phyloP scores from a whole-genome alignment of 1,284 basidiomycete species.

The Ganoderma leucocontextum region DNA sequence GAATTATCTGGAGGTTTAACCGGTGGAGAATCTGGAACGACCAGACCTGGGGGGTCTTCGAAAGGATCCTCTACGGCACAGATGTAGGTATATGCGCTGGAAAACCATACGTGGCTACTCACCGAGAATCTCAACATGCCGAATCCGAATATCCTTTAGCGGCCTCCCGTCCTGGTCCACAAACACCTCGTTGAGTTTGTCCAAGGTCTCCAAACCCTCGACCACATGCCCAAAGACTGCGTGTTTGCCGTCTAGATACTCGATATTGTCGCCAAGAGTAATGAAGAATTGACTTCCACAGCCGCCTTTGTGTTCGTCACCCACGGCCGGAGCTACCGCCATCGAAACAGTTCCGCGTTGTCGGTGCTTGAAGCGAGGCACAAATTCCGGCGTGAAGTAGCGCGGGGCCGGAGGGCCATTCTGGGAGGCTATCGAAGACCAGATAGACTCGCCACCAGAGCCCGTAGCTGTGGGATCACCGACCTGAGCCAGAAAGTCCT shows the following conservation, averaged over 20 bases:
- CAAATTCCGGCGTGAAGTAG: constrained; percentile 88
- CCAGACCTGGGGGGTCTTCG: constrained; percentile 82
- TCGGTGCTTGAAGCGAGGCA: constrained; percentile 84
- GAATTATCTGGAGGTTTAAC: constrained; percentile 83
- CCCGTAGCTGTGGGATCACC: constrained; percentile 97
- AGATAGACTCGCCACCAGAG: constrained; percentile 89
- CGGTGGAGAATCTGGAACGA: constrained; percentile 81
- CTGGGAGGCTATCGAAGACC: constrained; percentile 73
- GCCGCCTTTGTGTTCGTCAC: constrained; percentile 73
- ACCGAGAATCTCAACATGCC: constrained; percentile 94
- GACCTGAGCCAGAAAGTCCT: constrained; percentile 94
- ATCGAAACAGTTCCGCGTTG: constrained; percentile 93
- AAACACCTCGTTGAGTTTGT: constrained; percentile 93
- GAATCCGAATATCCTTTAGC: constrained; percentile 92
- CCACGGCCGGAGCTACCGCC: constrained; percentile 85
- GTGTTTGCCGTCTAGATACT: constrained; percentile 96
- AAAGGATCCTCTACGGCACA: constrained; percentile 87
- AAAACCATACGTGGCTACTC: constrained; percentile 37
- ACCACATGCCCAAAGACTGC: constrained; percentile 96
- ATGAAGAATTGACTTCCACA: constrained; percentile 98
- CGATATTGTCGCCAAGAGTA: constrained; percentile 89
- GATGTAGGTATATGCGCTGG: constrained; percentile 9
- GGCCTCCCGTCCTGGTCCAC: constrained; percentile 90
- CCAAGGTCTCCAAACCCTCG: constrained; percentile 92
- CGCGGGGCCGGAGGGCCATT: constrained; percentile 57